A percentile compares a stretch with the other conserved stretches of the same genome.
Conservation (phyloP, 2,329 filamentous ascomycete genomes). For the Pestalotiopsis sp. region DNA sequence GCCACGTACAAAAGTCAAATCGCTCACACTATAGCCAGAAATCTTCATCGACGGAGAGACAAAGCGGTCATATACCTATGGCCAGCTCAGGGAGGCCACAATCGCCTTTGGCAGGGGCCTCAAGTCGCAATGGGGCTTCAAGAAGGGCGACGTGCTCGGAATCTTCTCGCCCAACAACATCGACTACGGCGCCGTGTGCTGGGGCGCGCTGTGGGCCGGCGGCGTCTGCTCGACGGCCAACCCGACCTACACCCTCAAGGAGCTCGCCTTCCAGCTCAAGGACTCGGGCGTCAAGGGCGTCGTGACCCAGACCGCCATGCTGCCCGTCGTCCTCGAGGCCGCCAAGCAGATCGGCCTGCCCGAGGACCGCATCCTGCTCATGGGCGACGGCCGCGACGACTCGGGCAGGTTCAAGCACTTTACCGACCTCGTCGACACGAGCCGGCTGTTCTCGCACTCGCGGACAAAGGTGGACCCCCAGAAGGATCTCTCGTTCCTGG, state of each 20-base stretch:
- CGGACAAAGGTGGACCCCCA: constrained; percentile 66
- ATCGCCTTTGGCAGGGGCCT: constrained; percentile 81
- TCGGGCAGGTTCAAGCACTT: constrained; percentile 69
- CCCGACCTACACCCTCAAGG: constrained; percentile 80
- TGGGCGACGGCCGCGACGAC: constrained; percentile 70
- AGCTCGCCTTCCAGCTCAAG: constrained; percentile 82
- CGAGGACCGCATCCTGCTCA: constrained; percentile 71
- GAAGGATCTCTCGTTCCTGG: constrained; percentile 79
- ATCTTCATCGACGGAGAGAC: constrained; percentile 79
- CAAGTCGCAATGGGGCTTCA: constrained; percentile 74
- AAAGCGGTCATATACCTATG: constrained; percentile 68
- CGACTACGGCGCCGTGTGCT: constrained; percentile 76
- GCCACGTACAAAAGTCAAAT: neutral
- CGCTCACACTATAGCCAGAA: constrained; percentile 49
- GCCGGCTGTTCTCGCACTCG: constrained; percentile 47
- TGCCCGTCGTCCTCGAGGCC: constrained; percentile 68
- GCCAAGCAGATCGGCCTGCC: constrained; percentile 71
- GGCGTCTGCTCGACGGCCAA: constrained; percentile 85
- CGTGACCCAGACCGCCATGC: constrained; percentile 70
- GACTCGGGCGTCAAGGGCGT: constrained; percentile 76
- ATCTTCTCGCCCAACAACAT: constrained; percentile 86
- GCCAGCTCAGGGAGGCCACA: constrained; percentile 65
- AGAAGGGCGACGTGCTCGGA: constrained; percentile 80
- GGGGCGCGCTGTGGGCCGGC: constrained; percentile 82
- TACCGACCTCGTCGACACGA: constrained; percentile 67